Evolutionary conservation across 176 grass and related monocot genomes (phyloP), one percentile per base, ranked within the genome.

Genomic region (Saccharum spontaneum): DNA sequence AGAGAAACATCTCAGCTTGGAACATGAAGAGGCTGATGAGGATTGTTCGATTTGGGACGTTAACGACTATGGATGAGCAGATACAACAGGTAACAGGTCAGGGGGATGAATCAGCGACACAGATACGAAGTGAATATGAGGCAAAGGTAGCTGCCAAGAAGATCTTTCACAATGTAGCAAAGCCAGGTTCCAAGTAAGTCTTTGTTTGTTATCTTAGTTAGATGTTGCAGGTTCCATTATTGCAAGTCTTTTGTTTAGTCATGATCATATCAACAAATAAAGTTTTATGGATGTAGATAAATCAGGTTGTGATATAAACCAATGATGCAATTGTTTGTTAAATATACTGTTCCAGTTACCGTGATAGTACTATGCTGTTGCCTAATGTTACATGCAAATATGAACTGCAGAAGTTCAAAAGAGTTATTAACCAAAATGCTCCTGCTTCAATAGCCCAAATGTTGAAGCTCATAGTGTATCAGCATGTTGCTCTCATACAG

Each of bases 1-100:
- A 92, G 76, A 90, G 72, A 38, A 94, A 94, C 10, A 65, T 97
- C 43, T 97, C 92, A 3, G 89, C 94, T 46, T 97, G 94, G 94
- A 97, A 88, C 75, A 97, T 97, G 92, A 97, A 90, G 61, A 79
- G 85, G 67, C 40, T 97, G 80, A 93, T 97, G 87, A 90, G 84
- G 86, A 90, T 90, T 71, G 88, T 97, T 63, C 86, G 92, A 45
- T 86, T 89, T 33, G 91, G 90, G 36, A 87, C 83, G 0, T 88
- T 97, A 3, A 90, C 52, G 1, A 94, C 92, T 71, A 87, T 94
- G 72, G 94, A 93, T 50, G 94, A 92, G 46, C 94, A 88, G 60
- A 94, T 89, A 90, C 89, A 82, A 34, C 64, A 81, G 77, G 84
- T 73, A 75, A 85, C 81, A 2, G 78, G 83, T 8, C 79, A 85